These are phyloP conservation scores for Heliamphora pulchella DNA, from an alignment of 179 eudicot species.

Conservation along the genomic window DNA sequence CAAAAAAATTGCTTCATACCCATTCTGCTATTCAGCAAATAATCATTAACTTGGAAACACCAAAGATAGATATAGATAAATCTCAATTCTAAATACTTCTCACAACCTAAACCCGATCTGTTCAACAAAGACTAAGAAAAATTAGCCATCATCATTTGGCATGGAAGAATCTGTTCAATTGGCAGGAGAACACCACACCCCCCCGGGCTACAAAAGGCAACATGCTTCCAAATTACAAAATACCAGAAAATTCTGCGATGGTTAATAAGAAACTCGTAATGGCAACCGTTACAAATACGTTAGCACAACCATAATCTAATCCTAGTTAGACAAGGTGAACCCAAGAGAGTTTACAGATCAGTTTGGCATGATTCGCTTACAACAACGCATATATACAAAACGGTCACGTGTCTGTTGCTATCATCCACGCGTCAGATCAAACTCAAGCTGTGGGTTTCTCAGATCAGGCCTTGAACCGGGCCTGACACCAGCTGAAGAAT, in stretches of 20 bases:
- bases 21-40: too few relatives aligned
- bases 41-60: too few relatives aligned
- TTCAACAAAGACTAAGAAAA: too few relatives aligned
- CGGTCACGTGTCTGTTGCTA: conserved; percentile 13
- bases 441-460: conserved; percentile 51
- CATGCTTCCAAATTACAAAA: neutral
- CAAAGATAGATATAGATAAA: too few relatives aligned
- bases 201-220: too few relatives aligned
- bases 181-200: too few relatives aligned
- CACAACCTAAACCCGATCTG: too few relatives aligned
- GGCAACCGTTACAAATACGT: conserved; percentile 15
- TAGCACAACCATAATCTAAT: conserved; percentile 17
- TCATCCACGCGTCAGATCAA: conserved; percentile 83
- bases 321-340: conserved; percentile 8
- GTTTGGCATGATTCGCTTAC: conserved; percentile 18
- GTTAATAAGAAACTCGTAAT: conserved; percentile 3
- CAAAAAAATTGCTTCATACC: too few relatives aligned
- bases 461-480: conserved; percentile 41
- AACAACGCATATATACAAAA: conserved; percentile 27
- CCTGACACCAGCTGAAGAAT: conserved; percentile 28
- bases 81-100: too few relatives aligned
- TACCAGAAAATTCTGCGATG: conserved; percentile 10
- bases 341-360: conserved; percentile 5
- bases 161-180: too few relatives aligned
- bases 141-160: too few relatives aligned